Evolutionary conservation across 192 early-diverging fungal species (phyloP).

Genomic region (Coemansia sp.): DNA sequence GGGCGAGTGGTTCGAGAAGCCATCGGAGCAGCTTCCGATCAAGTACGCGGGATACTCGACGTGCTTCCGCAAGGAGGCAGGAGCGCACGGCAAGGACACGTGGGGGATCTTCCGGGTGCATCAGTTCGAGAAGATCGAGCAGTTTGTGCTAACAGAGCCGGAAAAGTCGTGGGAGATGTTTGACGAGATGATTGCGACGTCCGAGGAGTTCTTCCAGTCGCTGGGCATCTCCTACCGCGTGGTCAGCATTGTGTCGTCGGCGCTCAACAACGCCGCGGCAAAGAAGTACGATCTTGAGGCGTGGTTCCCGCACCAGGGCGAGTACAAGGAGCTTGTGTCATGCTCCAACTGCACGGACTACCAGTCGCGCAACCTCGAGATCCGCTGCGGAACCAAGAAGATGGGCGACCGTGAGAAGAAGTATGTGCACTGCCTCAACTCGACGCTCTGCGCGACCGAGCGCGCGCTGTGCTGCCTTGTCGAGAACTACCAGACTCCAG

Average conservation of each 20-base stretch:
- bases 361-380: slow-evolving; percentile 92
- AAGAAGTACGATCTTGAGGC: slow-evolving; percentile 99
- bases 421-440: slow-evolving; percentile 97
- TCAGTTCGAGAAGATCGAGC: slow-evolving; percentile 99
- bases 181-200: slow-evolving; percentile 87
- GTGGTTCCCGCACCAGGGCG: slow-evolving; percentile 98
- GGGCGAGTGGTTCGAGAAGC: slow-evolving; percentile 93
- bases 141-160: slow-evolving; percentile 94
- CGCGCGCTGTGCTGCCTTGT: slow-evolving; percentile 92
- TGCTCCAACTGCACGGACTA: slow-evolving; percentile 99
- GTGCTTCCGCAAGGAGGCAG: slow-evolving; percentile 99
- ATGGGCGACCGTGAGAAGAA: slow-evolving; percentile 91
- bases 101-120: slow-evolving; percentile 99
- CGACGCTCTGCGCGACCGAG: slow-evolving; percentile 94
- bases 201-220: slow-evolving; percentile 95
- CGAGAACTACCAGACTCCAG: slow-evolving; percentile 94
- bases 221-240: slow-evolving; percentile 94
- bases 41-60: slow-evolving; percentile 96
- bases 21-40: slow-evolving; percentile 86
- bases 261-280: slow-evolving; percentile 98
- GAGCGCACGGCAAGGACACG: slow-evolving; percentile 94
- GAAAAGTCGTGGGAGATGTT: slow-evolving; percentile 99
- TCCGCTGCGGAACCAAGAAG: slow-evolving; percentile 97
- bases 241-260: slow-evolving; percentile 94
- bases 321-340: slow-evolving; percentile 97